Conservation (phyloP, 192 early-diverging fungal species). For the Coemansia sp. region DNA sequence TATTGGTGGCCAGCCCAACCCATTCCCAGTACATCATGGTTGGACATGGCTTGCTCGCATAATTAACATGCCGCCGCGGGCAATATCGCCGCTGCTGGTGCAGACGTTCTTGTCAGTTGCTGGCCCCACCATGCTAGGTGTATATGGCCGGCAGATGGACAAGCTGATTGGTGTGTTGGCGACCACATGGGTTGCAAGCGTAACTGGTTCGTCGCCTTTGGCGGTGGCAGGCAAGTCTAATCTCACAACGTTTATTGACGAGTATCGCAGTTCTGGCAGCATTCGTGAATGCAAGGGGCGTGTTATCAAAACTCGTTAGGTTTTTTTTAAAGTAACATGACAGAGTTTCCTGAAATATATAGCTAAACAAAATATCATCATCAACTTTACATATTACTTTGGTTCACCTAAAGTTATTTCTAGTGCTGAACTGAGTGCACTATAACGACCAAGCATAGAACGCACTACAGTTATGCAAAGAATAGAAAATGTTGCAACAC, state of each 20-base stretch:
- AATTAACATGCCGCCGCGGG: constrained; percentile 28
- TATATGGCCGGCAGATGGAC: constrained; percentile 36
- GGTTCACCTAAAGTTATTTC: too few relatives aligned
- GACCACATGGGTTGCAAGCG: constrained; percentile 68
- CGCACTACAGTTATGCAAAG: too few relatives aligned
- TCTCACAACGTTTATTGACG: constrained; percentile 76
- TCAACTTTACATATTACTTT: too few relatives aligned
- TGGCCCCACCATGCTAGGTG: constrained; percentile 30
- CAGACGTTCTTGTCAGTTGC: constrained; percentile 42
- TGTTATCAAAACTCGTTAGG: constrained; percentile 21
- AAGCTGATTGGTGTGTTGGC: constrained; percentile 56
- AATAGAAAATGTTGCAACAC: too few relatives aligned
- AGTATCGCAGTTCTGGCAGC: constrained; percentile 66
- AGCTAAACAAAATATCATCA: too few relatives aligned
- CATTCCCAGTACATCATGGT: constrained; percentile 21
- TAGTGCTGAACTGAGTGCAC: too few relatives aligned
- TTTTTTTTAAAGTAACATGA: too few relatives aligned
- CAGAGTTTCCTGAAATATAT: too few relatives aligned
- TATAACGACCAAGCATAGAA: too few relatives aligned
- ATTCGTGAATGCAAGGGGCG: constrained; percentile 79
- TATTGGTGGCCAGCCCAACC: constrained; percentile 8
- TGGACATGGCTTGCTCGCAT: constrained; percentile 54
- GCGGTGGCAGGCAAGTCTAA: constrained; percentile 64
- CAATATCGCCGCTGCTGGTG: constrained; percentile 43
- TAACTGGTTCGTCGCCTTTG: constrained; percentile 60